Conservation (phyloP, 2,329 filamentous ascomycete genomes). For the Fusarium verrucosum region DNA sequence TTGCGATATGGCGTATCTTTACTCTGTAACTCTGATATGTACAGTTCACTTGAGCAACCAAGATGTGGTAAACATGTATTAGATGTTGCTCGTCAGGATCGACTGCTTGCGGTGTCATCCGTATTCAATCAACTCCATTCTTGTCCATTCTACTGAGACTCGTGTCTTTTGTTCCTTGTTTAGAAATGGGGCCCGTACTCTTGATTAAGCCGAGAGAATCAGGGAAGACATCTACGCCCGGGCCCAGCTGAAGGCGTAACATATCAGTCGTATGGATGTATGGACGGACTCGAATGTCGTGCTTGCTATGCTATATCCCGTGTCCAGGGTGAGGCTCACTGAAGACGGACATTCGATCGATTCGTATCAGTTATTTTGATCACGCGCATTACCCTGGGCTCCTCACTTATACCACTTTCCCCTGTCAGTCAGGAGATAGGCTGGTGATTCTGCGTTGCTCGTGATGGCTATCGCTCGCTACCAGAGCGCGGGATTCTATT, state of each 20-base stretch:
- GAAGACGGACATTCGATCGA: background rate
- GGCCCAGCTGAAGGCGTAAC: conserved; percentile 12
- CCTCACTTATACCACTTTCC: conserved; percentile 9
- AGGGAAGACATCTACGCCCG: conserved; percentile 19
- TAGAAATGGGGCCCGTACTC: conserved; percentile 12
- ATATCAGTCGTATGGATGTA: conserved; percentile 10
- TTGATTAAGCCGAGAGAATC: conserved; percentile 22
- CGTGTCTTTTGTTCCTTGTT: conserved; percentile 12
- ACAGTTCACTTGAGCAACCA: background rate
- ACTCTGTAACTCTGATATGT: no score
- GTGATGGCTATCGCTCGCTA: conserved; percentile 28
- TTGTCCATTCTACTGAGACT: conserved; percentile 22
- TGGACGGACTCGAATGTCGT: conserved; percentile 25
- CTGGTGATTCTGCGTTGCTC: conserved; percentile 20
- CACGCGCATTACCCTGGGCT: conserved; percentile 14
- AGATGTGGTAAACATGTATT: background rate
- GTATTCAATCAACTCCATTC: conserved; percentile 10
- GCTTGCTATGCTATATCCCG: conserved; percentile 5
- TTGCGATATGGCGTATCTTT: no score
- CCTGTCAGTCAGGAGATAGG: conserved; percentile 24
- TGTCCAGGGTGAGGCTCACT: conserved; percentile 16
- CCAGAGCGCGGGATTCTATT: conserved; percentile 10
- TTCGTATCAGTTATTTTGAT: conserved; percentile 19
- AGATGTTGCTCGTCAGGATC: background rate
- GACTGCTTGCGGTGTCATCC: background rate